phyloP scores from a whole-genome alignment of 202 grass and related monocot genomes.

The Thinopyrum obtusiflorum region DNA sequence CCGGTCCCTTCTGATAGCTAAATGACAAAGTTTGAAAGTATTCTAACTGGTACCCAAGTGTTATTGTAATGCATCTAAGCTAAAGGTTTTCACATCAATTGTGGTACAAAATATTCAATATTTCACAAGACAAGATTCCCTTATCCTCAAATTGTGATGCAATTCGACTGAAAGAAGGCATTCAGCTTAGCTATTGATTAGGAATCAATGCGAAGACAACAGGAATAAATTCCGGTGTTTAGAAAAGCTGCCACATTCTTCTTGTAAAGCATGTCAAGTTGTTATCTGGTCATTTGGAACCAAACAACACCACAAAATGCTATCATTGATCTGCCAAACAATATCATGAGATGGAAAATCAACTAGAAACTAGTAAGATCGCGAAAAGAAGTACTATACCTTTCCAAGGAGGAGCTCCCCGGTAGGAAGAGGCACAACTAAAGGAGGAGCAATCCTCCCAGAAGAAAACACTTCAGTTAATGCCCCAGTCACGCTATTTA shows the following conservation, averaged over 20 bases:
- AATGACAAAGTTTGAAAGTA: not conserved
- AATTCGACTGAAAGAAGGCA: not conserved
- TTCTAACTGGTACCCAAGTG: constrained; percentile 10
- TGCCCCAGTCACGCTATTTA: constrained; percentile 81
- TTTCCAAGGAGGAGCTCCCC: constrained; percentile 91
- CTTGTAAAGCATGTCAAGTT: not conserved
- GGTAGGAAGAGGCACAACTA: constrained; percentile 76
- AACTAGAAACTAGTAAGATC: constrained; percentile 12
- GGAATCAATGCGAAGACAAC: not conserved
- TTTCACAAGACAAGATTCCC: constrained; percentile 17
- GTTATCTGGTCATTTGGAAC: not conserved
- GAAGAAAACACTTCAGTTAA: constrained; percentile 91
- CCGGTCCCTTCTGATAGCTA: not conserved
- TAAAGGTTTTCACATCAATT: constrained; percentile 18
- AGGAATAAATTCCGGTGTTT: not conserved
- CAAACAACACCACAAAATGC: not conserved
- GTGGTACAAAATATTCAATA: constrained; percentile 7
- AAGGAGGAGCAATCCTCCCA: constrained; percentile 85
- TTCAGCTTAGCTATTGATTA: not conserved
- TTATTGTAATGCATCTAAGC: not conserved
- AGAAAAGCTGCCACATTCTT: constrained; percentile 4
- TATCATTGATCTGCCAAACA: not conserved
- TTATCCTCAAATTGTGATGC: constrained; percentile 20
- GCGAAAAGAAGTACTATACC: constrained; percentile 45
- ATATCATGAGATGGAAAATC: constrained; percentile 25